These are phyloP conservation scores for Iberis pinnata DNA, from an alignment of 345 rosid species.

Conservation along the genomic window DNA sequence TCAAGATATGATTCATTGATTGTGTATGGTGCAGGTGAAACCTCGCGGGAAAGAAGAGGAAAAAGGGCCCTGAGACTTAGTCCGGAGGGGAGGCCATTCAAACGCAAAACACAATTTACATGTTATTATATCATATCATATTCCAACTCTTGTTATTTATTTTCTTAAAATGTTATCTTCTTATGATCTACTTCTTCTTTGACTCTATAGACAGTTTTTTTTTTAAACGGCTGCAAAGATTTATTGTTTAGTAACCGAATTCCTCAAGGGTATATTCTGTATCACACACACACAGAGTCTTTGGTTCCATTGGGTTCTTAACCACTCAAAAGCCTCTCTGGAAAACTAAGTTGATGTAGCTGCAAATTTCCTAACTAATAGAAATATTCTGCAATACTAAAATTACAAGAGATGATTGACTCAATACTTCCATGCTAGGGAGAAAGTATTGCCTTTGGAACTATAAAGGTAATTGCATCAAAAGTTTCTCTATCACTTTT, in stretches of 20 bases:
- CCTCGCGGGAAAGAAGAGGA: conserved; percentile 16
- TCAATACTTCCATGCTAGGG: too few relatives aligned
- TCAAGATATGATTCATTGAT: not conserved
- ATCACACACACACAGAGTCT: not conserved
- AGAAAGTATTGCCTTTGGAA: too few relatives aligned
- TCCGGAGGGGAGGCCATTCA: conserved; percentile 25
- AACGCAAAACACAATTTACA: conserved; percentile 19
- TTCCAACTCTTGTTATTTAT: not conserved
- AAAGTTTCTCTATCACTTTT: too few relatives aligned
- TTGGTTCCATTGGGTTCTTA: conserved; percentile 1
- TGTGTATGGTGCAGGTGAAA: conserved; percentile 13
- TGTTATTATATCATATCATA: conserved; percentile 22
- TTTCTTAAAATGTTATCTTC: not conserved
- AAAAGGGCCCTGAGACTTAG: conserved; percentile 20
- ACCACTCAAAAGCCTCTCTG: not conserved
- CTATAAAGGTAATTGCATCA: too few relatives aligned
- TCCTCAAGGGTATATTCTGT: too few relatives aligned
- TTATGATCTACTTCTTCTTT: conserved; percentile 11
- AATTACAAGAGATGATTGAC: too few relatives aligned
- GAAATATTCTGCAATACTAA: too few relatives aligned
- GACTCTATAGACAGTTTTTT: conserved; percentile 23
- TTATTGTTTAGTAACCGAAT: conserved; percentile 5
- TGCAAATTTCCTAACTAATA: not conserved
- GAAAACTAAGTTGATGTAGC: not conserved
- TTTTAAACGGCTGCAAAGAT: conserved; percentile 13